Evolutionary conservation across 148 eudicot species (phyloP).

Genomic region (Chenopodium quinoa): DNA sequence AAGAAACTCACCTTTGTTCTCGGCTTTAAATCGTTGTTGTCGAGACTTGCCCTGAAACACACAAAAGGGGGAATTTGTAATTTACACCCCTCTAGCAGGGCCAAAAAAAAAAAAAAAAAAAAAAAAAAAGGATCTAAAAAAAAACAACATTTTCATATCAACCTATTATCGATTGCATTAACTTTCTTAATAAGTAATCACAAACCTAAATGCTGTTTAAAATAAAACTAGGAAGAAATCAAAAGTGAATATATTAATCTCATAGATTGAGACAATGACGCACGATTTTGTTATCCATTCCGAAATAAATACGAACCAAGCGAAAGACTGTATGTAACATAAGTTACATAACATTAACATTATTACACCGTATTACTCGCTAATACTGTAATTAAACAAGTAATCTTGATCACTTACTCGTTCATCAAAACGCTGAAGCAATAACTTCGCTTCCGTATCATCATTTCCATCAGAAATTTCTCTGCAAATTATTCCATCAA

Average conservation of each 20-base stretch:
- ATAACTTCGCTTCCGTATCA: slow-evolving; percentile 6
- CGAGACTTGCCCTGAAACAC: slow-evolving; percentile 20
- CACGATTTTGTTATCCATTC: too few species aligned
- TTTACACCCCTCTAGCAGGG: background rate
- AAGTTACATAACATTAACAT: too few species aligned
- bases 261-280: too few species aligned
- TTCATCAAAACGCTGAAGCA: slow-evolving; percentile 9
- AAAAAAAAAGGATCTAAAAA: background rate
- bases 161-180: background rate
- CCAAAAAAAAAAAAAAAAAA: too few species aligned
- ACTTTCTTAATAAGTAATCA: background rate
- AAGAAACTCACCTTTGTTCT: slow-evolving; percentile 41
- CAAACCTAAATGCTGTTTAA: background rate
- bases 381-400: background rate
- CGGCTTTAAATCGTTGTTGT: slow-evolving; percentile 35
- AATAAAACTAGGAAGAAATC: too few species aligned
- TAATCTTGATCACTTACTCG: background rate
- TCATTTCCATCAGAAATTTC: slow-evolving; percentile 31
- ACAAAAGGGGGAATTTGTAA: slow-evolving; percentile 10
- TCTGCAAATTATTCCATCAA: slow-evolving; percentile 25
- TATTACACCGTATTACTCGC: too few species aligned
- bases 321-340: too few species aligned
- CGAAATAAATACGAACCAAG: too few species aligned
- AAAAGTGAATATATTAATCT: too few species aligned
- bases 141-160: background rate